A percentile compares a stretch with the other conserved stretches of the same genome.
Evolutionary conservation across 257 asterid species (phyloP).

Genomic region (Nemophila menziesii): DNA sequence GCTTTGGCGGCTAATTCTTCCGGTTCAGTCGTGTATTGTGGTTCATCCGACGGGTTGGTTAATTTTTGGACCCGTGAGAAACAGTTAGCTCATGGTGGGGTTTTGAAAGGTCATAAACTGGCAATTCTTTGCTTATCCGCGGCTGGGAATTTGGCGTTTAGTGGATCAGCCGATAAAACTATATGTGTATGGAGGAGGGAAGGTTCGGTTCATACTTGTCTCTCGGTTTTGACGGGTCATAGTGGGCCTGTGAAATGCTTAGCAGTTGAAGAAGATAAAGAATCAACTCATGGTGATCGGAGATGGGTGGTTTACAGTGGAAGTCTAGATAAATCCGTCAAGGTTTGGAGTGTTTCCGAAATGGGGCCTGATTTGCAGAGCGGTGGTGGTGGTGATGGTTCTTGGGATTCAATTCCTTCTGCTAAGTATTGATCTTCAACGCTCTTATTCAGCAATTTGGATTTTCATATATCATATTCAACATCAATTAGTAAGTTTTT

Average conservation of each 20-base stretch:
- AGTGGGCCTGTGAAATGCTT: constrained; percentile 81
- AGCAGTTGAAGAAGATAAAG: constrained; percentile 45
- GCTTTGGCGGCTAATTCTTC: constrained; percentile 41
- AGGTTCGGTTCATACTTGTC: constrained; percentile 42
- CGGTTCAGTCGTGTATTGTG: constrained; percentile 43
- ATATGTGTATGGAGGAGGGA: constrained; percentile 69
- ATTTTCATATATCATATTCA: neutral
- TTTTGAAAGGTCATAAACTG: constrained; percentile 59
- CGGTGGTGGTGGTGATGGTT: constrained; percentile 10
- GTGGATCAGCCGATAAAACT: constrained; percentile 72
- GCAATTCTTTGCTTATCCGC: constrained; percentile 62
- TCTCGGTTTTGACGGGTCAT: constrained; percentile 64
- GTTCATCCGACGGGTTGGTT: constrained; percentile 63
- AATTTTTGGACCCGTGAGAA: constrained; percentile 65
- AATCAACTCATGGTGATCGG: constrained; percentile 22
- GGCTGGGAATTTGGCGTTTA: constrained; percentile 48
- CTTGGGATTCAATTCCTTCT: constrained; percentile 52
- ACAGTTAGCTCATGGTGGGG: constrained; percentile 51
- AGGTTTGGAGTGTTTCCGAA: constrained; percentile 76
- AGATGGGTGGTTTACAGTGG: constrained; percentile 74
- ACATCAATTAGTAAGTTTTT: too few species aligned
- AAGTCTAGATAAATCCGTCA: constrained; percentile 70
- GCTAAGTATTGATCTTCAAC: constrained; percentile 30
- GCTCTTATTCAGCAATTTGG: neutral
- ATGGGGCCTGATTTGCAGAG: constrained; percentile 37